Base-by-base conservation (phyloP, 306 rosid species). In the Sphenostylis stenocarpa region DNA sequence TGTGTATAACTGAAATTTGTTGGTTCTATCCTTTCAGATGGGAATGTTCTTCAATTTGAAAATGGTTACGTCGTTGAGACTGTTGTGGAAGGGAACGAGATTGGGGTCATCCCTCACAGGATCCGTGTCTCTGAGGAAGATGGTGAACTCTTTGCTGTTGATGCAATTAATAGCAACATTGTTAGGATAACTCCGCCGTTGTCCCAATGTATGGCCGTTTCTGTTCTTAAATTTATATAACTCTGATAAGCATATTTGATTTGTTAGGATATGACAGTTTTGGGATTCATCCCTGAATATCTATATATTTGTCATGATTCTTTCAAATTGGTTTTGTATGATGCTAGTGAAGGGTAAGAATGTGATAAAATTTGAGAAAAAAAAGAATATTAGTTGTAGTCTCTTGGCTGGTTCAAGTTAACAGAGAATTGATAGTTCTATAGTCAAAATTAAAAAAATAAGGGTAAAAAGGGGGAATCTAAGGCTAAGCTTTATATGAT, bases 51-150 rank as follows among this genome's bases (percentile, higher is more conserved):
- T 81, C 99, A 91, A 45, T 95, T 90, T 82, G 97, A 95, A 92
- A 79, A 86, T 88, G 99, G 99, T 75, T 92, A 95, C 81, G 85
- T 92, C 23, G 99, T 95, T 77, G 99, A 95, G 87, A 92, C 99
- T 70, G 95, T 92, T 76, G 89, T 83, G 45, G 96, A 92, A 82
- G 97, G 99, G 77, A 89, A 88, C 71, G 92, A 81, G 43, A 95
- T 95, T 60, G 97, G 98, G 81, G 91, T 91, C 20, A 44, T 90
- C 58, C 98, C 97, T 86, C 76, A 91, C 84, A 84, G 88, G 83
- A 92, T 95, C 57, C 94, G 86, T 0, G 89, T 92, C 49, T 88
- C 94, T 4, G 96, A 90, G 78, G 97, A 90, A 81, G 99, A 95
- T 75, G 97, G 91, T 1, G 99, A 95, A 81, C 92, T 92, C 78